Base-by-base conservation (phyloP, 2,329 filamentous ascomycete genomes). In the Seiridium unicorne region DNA sequence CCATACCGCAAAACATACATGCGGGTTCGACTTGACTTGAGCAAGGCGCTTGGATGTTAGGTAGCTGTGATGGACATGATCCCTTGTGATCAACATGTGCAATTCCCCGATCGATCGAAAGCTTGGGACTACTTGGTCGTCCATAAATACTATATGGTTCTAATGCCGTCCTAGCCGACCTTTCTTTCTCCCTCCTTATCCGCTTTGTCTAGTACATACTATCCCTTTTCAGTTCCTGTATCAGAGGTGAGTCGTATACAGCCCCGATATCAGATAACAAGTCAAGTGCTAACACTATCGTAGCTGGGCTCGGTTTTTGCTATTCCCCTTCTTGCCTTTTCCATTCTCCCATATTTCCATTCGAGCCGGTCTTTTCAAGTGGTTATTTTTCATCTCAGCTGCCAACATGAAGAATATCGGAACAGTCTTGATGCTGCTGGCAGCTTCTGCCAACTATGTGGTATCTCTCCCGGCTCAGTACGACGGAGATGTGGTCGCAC, bases 341-440 rank as follows among this genome's bases (percentile, higher is more conserved):
- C 18, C 36, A 51, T 58, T 58, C 55, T 26, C 47, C 51, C 11
- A n/a, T 11, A 32, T 7, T 36, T 34, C 44, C 36, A 49, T 44
- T 42, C 46, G 35, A 42, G 32, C 40, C 55, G 32, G 26, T 58
- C 46, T 35, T 58, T 58, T 35, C 35, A 32, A 5, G 11, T 42
- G n/a, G 18, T 26, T 26, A 26, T 26, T 58, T 44, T 18, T 18
- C 38, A 31, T 31, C 44, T 44, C 46, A 9, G 44, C 38, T 57
- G 53, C 34, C 53, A 60, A 48, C 9, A 62, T 62, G 60, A 62
- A 62, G 60, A 60, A 54, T 42, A 51, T 62, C 36, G 60, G 60
- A 32, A 54, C 60, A 32, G 46, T 48, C 10, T 40, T 62, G 53
- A 46, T 62, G 57, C 54, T 62, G 53, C 57, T 62, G 57, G 60